Evolutionary conservation across 768 basidiomycete genomes (phyloP).

Genomic region (Xerocomus spinulosus): DNA sequence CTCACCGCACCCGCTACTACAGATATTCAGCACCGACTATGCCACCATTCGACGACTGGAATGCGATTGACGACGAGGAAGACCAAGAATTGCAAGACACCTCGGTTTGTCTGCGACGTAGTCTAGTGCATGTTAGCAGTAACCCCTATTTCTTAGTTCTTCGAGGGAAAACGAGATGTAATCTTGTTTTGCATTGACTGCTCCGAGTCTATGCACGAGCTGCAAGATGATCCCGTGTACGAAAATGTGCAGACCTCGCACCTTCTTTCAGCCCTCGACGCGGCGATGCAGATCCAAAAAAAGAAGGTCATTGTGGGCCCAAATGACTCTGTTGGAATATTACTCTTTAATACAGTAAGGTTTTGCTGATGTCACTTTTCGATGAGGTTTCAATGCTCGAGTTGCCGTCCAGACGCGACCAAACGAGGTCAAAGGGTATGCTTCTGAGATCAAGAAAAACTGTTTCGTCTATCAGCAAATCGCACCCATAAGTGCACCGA

Average conservation of each 20-base stretch:
- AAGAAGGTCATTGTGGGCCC: slow-evolving; percentile 86
- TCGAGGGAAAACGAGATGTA: slow-evolving; percentile 76
- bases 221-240: slow-evolving; percentile 59
- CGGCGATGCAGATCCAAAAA: slow-evolving; percentile 84
- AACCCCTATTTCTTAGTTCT: slow-evolving; percentile 41
- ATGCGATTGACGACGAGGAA: slow-evolving; percentile 71
- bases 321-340: slow-evolving; percentile 82
- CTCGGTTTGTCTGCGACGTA: slow-evolving; percentile 39
- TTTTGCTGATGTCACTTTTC: not conserved
- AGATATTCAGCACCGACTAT: slow-evolving; percentile 28
- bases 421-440: slow-evolving; percentile 34
- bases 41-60: slow-evolving; percentile 79
- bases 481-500: slow-evolving; percentile 70
- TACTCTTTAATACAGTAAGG: slow-evolving; percentile 90
- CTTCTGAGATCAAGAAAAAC: slow-evolving; percentile 62
- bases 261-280: slow-evolving; percentile 72
- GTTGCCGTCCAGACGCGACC: slow-evolving; percentile 16
- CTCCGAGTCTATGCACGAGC: slow-evolving; percentile 81
- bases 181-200: slow-evolving; percentile 96
- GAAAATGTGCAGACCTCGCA: slow-evolving; percentile 71
- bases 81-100: slow-evolving; percentile 76
- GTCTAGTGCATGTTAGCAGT: slow-evolving; percentile 11
- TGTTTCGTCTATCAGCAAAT: slow-evolving; percentile 75
- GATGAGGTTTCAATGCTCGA: not conserved
- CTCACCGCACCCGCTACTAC: not conserved